phyloP scores from a whole-genome alignment of 2,329 filamentous ascomycete species.

The Magnaporthiopsis incrustans region DNA sequence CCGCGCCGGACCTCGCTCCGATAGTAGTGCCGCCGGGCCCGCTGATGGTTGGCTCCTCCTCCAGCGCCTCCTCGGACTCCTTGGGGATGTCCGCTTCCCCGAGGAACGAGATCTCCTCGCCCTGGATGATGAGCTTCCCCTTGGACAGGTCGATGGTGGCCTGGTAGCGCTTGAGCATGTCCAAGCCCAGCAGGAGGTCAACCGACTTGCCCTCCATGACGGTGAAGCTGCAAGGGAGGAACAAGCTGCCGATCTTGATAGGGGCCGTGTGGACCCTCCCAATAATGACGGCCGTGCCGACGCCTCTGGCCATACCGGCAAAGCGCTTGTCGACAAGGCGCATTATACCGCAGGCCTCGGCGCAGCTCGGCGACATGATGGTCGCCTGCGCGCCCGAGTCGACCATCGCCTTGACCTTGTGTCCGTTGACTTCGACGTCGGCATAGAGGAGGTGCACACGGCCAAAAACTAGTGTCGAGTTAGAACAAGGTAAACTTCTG shows the following conservation, averaged over 20 bases:
- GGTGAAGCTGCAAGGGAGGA: slow-evolving; percentile 90
- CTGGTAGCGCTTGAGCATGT: slow-evolving; percentile 96
- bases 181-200: slow-evolving; percentile 82
- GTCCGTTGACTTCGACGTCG: slow-evolving; percentile 87
- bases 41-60: slow-evolving; percentile 73
- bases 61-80: slow-evolving; percentile 61
- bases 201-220: slow-evolving; percentile 99
- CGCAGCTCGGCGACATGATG: slow-evolving; percentile 94
- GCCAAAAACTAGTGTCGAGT: slow-evolving; percentile 63
- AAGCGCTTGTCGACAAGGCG: slow-evolving; percentile 88
- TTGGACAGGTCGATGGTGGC: slow-evolving; percentile 82
- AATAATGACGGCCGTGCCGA: slow-evolving; percentile 89
- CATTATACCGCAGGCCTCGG: slow-evolving; percentile 91
- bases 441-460: slow-evolving; percentile 95
- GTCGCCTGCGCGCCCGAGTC: slow-evolving; percentile 97
- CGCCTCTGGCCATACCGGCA: slow-evolving; percentile 83
- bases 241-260: slow-evolving; percentile 83
- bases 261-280: slow-evolving; percentile 92
- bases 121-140: slow-evolving; percentile 81
- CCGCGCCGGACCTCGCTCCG: slow-evolving; percentile 72
- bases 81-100: slow-evolving; percentile 94
- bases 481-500: slow-evolving; percentile 6
- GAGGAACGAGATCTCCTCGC: slow-evolving; percentile 80
- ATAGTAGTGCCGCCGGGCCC: slow-evolving; percentile 87
- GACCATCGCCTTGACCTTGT: slow-evolving; percentile 89